Base-by-base conservation (phyloP, 148 eudicot genomes). In the Persicaria tinctoria region DNA sequence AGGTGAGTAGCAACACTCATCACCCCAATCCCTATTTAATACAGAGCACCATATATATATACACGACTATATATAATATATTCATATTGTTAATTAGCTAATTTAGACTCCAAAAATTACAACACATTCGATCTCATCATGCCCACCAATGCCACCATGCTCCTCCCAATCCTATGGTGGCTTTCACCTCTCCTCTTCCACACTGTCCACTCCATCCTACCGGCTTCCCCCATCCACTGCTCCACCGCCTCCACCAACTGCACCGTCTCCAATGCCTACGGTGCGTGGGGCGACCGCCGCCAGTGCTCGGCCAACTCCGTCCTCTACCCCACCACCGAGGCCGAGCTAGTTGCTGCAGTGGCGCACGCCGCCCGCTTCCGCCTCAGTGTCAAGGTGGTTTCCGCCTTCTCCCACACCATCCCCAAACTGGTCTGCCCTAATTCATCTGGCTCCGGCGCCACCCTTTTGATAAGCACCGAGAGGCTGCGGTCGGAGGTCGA, bases 371-470 rank as follows among this genome's bases (percentile, higher is more conserved):
- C 73, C 73, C 81, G 69, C 45, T 79, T 82, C 76, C 79, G 77
- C 14, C 77, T 83, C 48, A 86, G 80, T 59, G 84, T 90, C 0
- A 93, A 93, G 86, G 85, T 84, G 6, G 90, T 89, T 72, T 79
- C 93, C 9, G 86, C 85, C 75, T 89, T 84, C 66, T 90, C 96
- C 17, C 96, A 90, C 83, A 89, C 93, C 50, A 93, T 93, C 44
- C 91, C 97, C 9, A 90, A 89, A 53, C 72, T 87, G 12, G 93
- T 90, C 23, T 93, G 97, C 71, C 97, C 93, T 23, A 23, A 23
- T 4, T 44, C 38, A 0, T 55, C 68, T 14, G 38, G 48, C n/a
- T 32, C 84, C 38, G 45, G 32, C 14, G 73, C 76, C 45, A 17
- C 91, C 5, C 55, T 82, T 44, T 75, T 93, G 7, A 81, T 93